A percentile compares a stretch with the other conserved stretches of the same genome.
These are phyloP conservation scores for Eutrema heterophyllum DNA, from an alignment of 345 rosid species.

Conservation along the genomic window DNA sequence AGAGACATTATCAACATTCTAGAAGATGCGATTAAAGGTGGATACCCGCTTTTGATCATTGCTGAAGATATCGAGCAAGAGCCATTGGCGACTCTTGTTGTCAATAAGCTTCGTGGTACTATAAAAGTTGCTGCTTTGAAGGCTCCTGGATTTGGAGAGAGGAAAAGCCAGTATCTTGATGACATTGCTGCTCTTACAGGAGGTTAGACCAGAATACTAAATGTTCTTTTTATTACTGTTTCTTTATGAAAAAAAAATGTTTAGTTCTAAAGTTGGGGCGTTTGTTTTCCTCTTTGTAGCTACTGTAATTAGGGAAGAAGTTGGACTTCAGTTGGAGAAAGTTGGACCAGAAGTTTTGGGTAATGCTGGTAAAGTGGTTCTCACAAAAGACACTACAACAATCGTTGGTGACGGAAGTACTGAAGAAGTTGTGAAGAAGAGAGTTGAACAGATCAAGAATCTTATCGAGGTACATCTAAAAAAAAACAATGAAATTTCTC, in stretches of 20 bases:
- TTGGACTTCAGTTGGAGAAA: conserved; percentile 88
- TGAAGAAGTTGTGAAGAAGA: conserved; percentile 84
- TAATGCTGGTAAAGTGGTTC: conserved; percentile 82
- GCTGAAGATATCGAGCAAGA: conserved; percentile 97
- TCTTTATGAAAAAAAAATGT: not conserved
- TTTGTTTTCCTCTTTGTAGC: conserved; percentile 6
- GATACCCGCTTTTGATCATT: conserved; percentile 61
- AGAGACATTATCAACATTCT: conserved; percentile 70
- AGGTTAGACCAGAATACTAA: conserved; percentile 20
- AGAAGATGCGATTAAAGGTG: conserved; percentile 83
- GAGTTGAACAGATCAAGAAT: conserved; percentile 81
- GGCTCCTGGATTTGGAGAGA: conserved; percentile 94
- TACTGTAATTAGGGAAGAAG: conserved; percentile 87
- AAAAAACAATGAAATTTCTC: not conserved
- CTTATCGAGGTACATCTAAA: conserved; percentile 56
- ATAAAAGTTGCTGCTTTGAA: conserved; percentile 85
- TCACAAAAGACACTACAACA: conserved; percentile 81
- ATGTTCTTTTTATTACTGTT: not conserved
- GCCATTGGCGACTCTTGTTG: conserved; percentile 89
- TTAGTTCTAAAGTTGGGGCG: not conserved
- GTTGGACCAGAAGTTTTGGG: conserved; percentile 82
- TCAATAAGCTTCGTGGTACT: conserved; percentile 81
- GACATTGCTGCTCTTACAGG: conserved; percentile 89
- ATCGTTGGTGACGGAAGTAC: conserved; percentile 95
- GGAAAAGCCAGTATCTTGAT: conserved; percentile 88